A percentile compares a stretch with the other conserved stretches of the same genome.
phyloP scores from a whole-genome alignment of 108 stramenopile genomes.

The Skeletonema marinoi region DNA sequence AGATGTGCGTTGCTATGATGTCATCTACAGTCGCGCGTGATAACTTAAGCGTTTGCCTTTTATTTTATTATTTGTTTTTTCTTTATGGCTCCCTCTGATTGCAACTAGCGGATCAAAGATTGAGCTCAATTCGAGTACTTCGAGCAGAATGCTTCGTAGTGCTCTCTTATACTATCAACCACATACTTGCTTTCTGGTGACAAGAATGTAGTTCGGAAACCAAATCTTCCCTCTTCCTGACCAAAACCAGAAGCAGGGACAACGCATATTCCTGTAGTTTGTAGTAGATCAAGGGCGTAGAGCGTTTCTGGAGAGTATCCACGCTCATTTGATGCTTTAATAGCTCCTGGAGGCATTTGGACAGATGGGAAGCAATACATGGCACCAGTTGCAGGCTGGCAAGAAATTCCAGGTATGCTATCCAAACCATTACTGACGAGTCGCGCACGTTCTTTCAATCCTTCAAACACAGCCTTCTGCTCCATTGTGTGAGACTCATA shows the following conservation, averaged over 20 bases:
- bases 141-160: conserved; percentile 84
- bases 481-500: conserved; percentile 65
- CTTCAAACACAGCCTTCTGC: conserved; percentile 69
- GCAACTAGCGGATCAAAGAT: neutral
- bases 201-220: conserved; percentile 97
- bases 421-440: conserved; percentile 86
- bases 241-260: conserved; percentile 98
- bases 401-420: conserved; percentile 87
- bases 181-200: conserved; percentile 83
- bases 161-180: conserved; percentile 72
- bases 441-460: conserved; percentile 72
- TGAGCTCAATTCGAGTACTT: conserved; percentile 49
- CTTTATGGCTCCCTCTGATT: neutral
- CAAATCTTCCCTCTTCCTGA: conserved; percentile 90
- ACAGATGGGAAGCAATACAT: conserved; percentile 97
- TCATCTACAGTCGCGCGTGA: conserved; percentile 53
- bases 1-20: conserved; percentile 83
- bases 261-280: conserved; percentile 92
- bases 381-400: conserved; percentile 91
- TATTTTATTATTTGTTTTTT: neutral
- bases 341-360: conserved; percentile 77
- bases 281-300: conserved; percentile 91
- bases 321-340: conserved; percentile 68
- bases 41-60: neutral
- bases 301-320: conserved; percentile 89